Conservation (phyloP, 2,329 filamentous ascomycete species). For the Aspergillus thermomutatus region DNA sequence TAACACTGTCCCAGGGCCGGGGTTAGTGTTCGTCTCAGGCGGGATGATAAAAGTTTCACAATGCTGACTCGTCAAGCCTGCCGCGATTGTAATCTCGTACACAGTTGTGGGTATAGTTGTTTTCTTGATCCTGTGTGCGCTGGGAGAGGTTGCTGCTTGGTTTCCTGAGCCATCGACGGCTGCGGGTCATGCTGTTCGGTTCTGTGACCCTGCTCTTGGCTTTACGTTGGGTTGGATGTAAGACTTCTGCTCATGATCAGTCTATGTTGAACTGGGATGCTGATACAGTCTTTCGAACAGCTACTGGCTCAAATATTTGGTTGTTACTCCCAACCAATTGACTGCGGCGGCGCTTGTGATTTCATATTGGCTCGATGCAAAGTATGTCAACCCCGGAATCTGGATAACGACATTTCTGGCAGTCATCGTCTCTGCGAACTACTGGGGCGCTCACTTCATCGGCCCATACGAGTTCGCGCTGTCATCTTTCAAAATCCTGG, state of each 20-base stretch:
- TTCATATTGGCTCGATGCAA: conserved; percentile 66
- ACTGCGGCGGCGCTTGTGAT: conserved; percentile 75
- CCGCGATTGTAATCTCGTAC: conserved; percentile 36
- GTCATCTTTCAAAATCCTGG: conserved; percentile 62
- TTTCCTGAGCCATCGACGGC: conserved; percentile 72
- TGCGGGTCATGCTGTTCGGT: conserved; percentile 72
- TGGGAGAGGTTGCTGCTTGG: conserved; percentile 81
- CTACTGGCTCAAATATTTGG: conserved; percentile 72
- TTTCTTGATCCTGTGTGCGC: conserved; percentile 71
- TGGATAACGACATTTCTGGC: conserved; percentile 70
- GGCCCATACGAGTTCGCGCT: conserved; percentile 60
- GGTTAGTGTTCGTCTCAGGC: conserved; percentile 14
- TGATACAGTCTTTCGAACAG: conserved; percentile 20
- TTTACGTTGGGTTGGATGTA: conserved; percentile 72
- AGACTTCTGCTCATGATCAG: neutral
- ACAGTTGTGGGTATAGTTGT: conserved; percentile 51
- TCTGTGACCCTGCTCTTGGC: conserved; percentile 74
- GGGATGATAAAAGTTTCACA: neutral
- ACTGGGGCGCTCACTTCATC: conserved; percentile 63
- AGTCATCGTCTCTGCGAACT: conserved; percentile 61
- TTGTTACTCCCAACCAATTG: conserved; percentile 78
- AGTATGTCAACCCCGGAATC: conserved; percentile 68
- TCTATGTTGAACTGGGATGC: neutral
- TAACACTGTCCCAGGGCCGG: conserved; percentile 21
- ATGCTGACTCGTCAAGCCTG: conserved; percentile 23